A percentile compares a stretch with the other conserved stretches of the same genome.
These are phyloP conservation scores for Termitomyces bulborhizus DNA, from an alignment of 768 basidiomycete species.

Conservation along the genomic window DNA sequence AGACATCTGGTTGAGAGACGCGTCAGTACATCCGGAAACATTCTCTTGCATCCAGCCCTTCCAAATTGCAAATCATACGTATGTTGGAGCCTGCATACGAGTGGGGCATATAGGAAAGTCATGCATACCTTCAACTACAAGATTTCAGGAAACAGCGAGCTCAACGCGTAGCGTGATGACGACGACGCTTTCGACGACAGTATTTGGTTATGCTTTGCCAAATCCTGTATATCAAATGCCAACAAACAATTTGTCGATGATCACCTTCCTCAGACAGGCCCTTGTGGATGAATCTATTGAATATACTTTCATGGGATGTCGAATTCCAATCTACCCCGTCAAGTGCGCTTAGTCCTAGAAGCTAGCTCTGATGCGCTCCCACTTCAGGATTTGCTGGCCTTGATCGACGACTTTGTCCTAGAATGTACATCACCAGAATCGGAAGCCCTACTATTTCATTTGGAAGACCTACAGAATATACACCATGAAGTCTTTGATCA, in stretches of 20 bases:
- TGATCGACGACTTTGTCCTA: slow-evolving; percentile 51
- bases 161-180: slow-evolving; percentile 31
- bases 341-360: slow-evolving; percentile 55
- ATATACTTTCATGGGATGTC: slow-evolving; percentile 19
- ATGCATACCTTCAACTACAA: slow-evolving; percentile 25
- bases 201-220: slow-evolving; percentile 24
- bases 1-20: slow-evolving; percentile 51
- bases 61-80: slow-evolving; percentile 2
- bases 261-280: background rate
- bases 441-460: slow-evolving; percentile 34
- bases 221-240: slow-evolving; percentile 14
- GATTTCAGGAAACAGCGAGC: slow-evolving; percentile 24
- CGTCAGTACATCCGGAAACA: slow-evolving; percentile 26
- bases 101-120: background rate
- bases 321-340: slow-evolving; percentile 37
- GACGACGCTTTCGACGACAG: slow-evolving; percentile 23
- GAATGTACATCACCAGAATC: slow-evolving; percentile 42
- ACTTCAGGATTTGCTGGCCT: slow-evolving; percentile 40
- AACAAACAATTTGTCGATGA: slow-evolving; percentile 14
- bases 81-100: background rate
- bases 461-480: slow-evolving; percentile 63
- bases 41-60: slow-evolving; percentile 27
- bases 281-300: background rate
- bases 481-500: slow-evolving; percentile 63
- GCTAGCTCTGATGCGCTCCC: slow-evolving; percentile 43